Conservation (phyloP, 495 filamentous ascomycete genomes). For the Sporormia fimetaria region DNA sequence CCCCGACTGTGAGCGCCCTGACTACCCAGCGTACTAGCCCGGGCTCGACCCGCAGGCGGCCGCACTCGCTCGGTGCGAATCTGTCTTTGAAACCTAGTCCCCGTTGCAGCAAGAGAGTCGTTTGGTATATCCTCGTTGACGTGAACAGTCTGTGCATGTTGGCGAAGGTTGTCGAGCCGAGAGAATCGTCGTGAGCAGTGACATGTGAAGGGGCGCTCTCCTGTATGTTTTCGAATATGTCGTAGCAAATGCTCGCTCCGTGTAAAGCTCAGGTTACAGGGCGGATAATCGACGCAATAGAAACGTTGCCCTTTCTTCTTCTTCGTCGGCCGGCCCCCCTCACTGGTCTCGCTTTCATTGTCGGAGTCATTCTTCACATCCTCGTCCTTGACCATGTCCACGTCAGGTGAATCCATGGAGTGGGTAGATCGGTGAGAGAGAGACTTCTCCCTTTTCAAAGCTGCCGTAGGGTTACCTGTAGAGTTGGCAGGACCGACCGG, state of each 20-base stretch:
- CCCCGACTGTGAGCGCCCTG: slow-evolving; percentile 57
- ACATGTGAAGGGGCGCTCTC: slow-evolving; percentile 93
- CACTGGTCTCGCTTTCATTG: slow-evolving; percentile 59
- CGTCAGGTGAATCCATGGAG: slow-evolving; percentile 60
- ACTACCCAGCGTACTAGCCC: slow-evolving; percentile 62
- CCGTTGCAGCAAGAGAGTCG: slow-evolving; percentile 87
- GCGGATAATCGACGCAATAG: slow-evolving; percentile 94
- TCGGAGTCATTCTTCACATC: slow-evolving; percentile 66
- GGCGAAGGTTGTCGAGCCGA: slow-evolving; percentile 88
- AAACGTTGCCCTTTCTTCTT: slow-evolving; percentile 97
- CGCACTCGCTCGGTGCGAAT: slow-evolving; percentile 76
- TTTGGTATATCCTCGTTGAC: slow-evolving; percentile 93
- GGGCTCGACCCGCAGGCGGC: slow-evolving; percentile 55
- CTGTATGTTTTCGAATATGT: slow-evolving; percentile 95
- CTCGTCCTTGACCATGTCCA: slow-evolving; percentile 67
- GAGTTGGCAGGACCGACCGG: slow-evolving; percentile 38
- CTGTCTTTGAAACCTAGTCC: slow-evolving; percentile 87
- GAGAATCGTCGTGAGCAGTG: slow-evolving; percentile 93
- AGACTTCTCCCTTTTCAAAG: slow-evolving; percentile 43
- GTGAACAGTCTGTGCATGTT: slow-evolving; percentile 96
- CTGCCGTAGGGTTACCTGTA: slow-evolving; percentile 31
- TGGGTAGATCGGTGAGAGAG: slow-evolving; percentile 51
- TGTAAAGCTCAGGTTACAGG: slow-evolving; percentile 90
- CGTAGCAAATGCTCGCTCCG: slow-evolving; percentile 90
- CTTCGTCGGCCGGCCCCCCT: slow-evolving; percentile 56